These are phyloP conservation scores for Colletotrichum spaethianum DNA, from an alignment of 2,329 filamentous ascomycete species.

Conservation along the genomic window DNA sequence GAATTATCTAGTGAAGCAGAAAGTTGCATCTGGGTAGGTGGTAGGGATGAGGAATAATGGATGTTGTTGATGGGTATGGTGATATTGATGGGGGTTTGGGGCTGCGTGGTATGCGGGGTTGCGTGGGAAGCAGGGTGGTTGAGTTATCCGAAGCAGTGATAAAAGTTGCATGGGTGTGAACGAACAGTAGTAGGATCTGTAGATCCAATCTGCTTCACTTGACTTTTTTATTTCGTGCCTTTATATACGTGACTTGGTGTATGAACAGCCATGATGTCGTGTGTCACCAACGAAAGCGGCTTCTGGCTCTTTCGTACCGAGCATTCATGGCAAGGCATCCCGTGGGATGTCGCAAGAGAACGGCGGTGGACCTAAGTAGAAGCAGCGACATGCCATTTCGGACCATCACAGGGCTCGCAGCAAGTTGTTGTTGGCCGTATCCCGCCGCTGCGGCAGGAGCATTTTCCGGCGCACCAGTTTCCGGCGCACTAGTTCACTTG, in stretches of 20 bases:
- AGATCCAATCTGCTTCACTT: neutral
- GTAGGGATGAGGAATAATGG: too few species aligned
- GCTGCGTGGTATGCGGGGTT: too few species aligned
- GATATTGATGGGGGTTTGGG: too few species aligned
- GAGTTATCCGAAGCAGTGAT: neutral
- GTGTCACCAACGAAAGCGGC: neutral
- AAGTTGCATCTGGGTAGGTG: too few species aligned
- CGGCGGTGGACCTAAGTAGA: neutral
- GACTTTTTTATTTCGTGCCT: neutral
- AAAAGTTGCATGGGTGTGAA: neutral
- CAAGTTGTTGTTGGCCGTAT: neutral
- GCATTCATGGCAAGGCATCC: neutral
- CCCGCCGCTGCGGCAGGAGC: neutral
- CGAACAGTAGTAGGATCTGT: neutral
- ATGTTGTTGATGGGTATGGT: too few species aligned
- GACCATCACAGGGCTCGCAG: slow-evolving; percentile 1
- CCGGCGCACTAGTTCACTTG: neutral
- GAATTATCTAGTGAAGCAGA: too few species aligned
- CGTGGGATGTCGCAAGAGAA: neutral
- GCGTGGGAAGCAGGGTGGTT: too few species aligned
- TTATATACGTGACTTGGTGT: neutral
- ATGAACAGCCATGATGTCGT: neutral
- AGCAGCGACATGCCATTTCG: neutral
- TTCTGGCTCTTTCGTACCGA: neutral
- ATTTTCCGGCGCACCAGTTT: neutral